Conservation (phyloP, 805 yeast genomes). For the Wickerhamomyces bovis region DNA sequence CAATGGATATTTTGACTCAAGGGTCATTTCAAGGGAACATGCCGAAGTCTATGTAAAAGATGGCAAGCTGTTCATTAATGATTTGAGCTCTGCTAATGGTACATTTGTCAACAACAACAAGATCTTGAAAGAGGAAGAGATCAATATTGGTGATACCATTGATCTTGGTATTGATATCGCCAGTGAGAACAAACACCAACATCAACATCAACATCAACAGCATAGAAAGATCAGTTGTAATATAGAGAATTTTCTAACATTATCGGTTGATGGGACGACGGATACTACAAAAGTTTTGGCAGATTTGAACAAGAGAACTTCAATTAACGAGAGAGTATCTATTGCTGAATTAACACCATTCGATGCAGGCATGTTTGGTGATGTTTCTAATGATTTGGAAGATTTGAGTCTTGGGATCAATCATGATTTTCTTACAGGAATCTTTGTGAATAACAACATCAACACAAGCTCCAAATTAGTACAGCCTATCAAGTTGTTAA, state of each 20-base stretch:
- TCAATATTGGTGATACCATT: slow-evolving; percentile 78
- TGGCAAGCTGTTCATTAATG: slow-evolving; percentile 72
- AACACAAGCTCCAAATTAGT: slow-evolving; percentile 52
- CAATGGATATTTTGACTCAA: slow-evolving; percentile 90
- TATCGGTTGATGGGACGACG: slow-evolving; percentile 28
- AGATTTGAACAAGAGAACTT: slow-evolving; percentile 3
- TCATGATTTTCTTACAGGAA: slow-evolving; percentile 45
- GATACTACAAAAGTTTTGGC: slow-evolving; percentile 13
- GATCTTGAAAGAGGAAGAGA: slow-evolving; percentile 50
- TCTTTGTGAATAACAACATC: slow-evolving; percentile 53
- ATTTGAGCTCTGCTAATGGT: slow-evolving; percentile 89
- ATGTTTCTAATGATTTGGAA: slow-evolving; percentile 41
- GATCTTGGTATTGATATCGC: slow-evolving; percentile 91
- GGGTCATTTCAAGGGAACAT: slow-evolving; percentile 89
- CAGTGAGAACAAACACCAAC: slow-evolving; percentile 35
- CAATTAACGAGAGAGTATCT: slow-evolving; percentile 15
- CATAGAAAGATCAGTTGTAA: slow-evolving; percentile 85
- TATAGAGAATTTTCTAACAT: slow-evolving; percentile 65
- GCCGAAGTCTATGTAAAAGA: slow-evolving; percentile 82
- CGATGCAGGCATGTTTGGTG: slow-evolving; percentile 60
- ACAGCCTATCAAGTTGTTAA: slow-evolving; percentile 46
- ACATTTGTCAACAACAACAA: slow-evolving; percentile 81
- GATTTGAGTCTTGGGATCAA: slow-evolving; percentile 44
- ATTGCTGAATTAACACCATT: slow-evolving; percentile 31
- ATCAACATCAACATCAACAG: slow-evolving; percentile 44